Base-by-base conservation (phyloP, 352 stramenopile species). In the Phytophthora pistaciae region DNA sequence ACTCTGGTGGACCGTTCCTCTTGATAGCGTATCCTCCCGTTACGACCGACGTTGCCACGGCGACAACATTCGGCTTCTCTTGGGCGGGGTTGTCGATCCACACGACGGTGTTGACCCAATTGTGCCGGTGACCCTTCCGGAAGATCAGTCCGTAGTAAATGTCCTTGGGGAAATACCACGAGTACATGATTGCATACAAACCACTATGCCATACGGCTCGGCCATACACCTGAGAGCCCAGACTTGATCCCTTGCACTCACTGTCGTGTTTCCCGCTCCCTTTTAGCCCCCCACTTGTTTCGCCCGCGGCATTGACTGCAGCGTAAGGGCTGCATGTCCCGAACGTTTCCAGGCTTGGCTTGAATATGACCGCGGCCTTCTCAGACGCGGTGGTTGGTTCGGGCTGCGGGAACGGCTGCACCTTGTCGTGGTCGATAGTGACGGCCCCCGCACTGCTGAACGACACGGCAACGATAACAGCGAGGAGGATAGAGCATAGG, bases 111-210 rank as follows among this genome's bases (percentile, higher is more conserved):
- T 4, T 29, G 0, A 29, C 25, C 25, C 25, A 29, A 5, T 29
- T 29, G 25, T 29, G 25, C 0, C 25, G 25, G 5, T 29, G 25
- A 0, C 25, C 25, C 25, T 29, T 29, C 5, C 25, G 3, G 5
- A 29, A 29, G 25, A 4, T 29, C 25, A n/a, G n/a, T n/a, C n/a
- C n/a, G n/a, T n/a, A n/a, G n/a, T n/a, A n/a, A n/a, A 29, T 33
- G 29, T 59, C 54, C 25, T 60, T 60, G 3, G 56, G 56, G 36
- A 63, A 63, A 21, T 63, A 63, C 56, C 56, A 54, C 3, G 56
- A 8, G 42, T 63, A 63, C 56, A 63, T 63, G 56, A 62, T 62
- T 3, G 56, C 56, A 36, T 36, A 62, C n/a, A 13, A 5, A 18
- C 25, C 36, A 11, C 40, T 63, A 38, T 63, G 49, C 40, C 33